phyloP scores from a whole-genome alignment of 2,329 filamentous ascomycete genomes.

The Arachnopeziza araneosa region DNA sequence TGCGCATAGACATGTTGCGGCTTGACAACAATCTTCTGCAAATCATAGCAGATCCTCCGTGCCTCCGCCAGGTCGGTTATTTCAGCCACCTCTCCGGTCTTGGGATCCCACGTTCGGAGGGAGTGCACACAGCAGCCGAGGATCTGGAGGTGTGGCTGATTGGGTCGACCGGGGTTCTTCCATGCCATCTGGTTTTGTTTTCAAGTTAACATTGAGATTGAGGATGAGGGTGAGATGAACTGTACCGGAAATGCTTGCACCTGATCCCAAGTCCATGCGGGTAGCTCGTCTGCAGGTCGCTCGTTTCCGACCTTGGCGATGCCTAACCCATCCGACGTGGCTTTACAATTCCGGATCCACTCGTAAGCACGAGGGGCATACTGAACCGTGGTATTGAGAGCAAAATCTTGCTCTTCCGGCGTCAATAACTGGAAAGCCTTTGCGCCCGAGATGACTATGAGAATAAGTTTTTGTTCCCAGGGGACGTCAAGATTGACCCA shows the following conservation, averaged over 20 bases:
- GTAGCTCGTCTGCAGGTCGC: constrained; percentile 13
- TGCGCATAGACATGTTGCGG: constrained; percentile 31
- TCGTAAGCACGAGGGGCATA: constrained; percentile 29
- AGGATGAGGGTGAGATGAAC: not conserved
- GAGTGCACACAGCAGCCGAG: constrained; percentile 23
- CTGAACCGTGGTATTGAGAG: constrained; percentile 27
- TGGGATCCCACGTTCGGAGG: constrained; percentile 18
- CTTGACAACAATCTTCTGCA: constrained; percentile 24
- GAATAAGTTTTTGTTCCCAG: not conserved
- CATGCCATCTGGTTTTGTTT: constrained; percentile 16
- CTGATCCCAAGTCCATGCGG: constrained; percentile 19
- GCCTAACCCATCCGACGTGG: constrained; percentile 25
- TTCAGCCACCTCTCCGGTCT: constrained; percentile 11
- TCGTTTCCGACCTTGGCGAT: constrained; percentile 23
- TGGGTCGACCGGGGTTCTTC: constrained; percentile 10
- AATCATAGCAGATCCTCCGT: constrained; percentile 24
- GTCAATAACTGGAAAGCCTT: constrained; percentile 24
- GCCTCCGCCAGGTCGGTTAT: constrained; percentile 20
- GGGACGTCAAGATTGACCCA: not conserved
- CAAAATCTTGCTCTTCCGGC: constrained; percentile 23
- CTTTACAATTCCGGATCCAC: constrained; percentile 28
- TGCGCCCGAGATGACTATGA: constrained; percentile 25
- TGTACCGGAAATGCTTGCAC: constrained; percentile 23
- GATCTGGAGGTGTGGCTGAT: constrained; percentile 23
- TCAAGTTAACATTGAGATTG: not conserved